phyloP scores from a whole-genome alignment of 2,329 filamentous ascomycete species.

The Ascosphaera aggregata region DNA sequence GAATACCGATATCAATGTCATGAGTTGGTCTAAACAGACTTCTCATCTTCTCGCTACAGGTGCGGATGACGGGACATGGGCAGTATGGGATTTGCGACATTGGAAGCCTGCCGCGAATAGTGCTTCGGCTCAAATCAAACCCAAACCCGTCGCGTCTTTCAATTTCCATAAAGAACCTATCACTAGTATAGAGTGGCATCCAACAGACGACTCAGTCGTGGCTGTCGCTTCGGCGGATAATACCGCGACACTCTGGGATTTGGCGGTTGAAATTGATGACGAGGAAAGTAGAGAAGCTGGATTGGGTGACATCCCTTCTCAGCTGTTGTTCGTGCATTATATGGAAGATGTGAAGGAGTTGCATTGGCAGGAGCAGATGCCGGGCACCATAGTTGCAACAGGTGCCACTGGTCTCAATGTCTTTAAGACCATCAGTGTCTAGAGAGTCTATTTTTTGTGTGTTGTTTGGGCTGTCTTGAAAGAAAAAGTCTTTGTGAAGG shows the following conservation, averaged over 20 bases:
- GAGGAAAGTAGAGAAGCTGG: constrained; percentile 84
- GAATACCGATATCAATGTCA: constrained; percentile 75
- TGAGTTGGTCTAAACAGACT: constrained; percentile 82
- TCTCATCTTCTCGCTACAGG: constrained; percentile 77
- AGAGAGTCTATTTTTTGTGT: constrained; percentile 10
- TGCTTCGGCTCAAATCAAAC: constrained; percentile 27
- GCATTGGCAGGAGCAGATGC: constrained; percentile 95
- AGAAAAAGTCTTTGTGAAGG: too few species aligned
- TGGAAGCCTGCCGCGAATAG: constrained; percentile 50
- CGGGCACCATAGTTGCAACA: constrained; percentile 69
- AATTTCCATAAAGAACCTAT: constrained; percentile 92
- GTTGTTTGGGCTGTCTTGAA: too few species aligned
- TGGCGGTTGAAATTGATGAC: constrained; percentile 89
- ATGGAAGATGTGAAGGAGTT: constrained; percentile 86
- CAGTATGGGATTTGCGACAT: constrained; percentile 84
- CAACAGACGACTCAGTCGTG: constrained; percentile 86
- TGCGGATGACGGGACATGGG: constrained; percentile 84
- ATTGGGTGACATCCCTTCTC: constrained; percentile 74
- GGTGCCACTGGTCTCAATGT: constrained; percentile 53
- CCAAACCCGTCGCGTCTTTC: constrained; percentile 76
- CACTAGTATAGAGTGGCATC: constrained; percentile 92
- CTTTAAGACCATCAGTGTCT: constrained; percentile 66
- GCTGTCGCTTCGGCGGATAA: constrained; percentile 82
- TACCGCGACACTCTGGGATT: constrained; percentile 87
- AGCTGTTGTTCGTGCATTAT: constrained; percentile 91